Evolutionary conservation across 2,329 filamentous ascomycete genomes (phyloP).

Genomic region (Hypoxylon sp.): DNA sequence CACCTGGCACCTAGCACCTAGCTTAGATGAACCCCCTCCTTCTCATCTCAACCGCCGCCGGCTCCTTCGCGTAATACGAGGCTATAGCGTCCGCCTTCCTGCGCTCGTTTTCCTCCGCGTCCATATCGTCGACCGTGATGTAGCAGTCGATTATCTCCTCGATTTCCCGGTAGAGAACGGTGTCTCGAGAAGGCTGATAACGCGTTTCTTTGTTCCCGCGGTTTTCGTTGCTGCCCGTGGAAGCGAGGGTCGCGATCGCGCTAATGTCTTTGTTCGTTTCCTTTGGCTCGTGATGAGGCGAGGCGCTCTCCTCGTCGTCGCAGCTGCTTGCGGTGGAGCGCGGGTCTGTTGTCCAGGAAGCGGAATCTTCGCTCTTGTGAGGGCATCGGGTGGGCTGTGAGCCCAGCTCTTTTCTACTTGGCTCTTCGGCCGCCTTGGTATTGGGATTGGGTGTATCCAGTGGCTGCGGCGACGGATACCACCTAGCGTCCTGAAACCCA

Average conservation of each 20-base stretch:
- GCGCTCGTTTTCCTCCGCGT: constrained; percentile 28
- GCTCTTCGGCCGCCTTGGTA: not conserved
- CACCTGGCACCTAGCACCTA: not conserved
- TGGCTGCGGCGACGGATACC: not conserved
- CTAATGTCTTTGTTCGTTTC: not conserved
- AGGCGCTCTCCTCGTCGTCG: not conserved
- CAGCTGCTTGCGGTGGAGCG: not conserved
- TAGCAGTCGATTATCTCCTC: constrained; percentile 52
- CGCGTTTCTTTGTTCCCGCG: not conserved
- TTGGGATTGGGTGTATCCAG: not conserved
- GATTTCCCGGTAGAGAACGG: constrained; percentile 46
- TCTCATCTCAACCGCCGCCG: constrained; percentile 44
- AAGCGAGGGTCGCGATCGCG: not conserved
- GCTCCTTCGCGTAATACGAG: constrained; percentile 36
- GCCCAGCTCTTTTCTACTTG: not conserved
- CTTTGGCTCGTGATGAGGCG: not conserved
- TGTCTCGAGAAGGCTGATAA: constrained; percentile 12
- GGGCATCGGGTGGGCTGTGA: not conserved
- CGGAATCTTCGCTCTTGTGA: not conserved
- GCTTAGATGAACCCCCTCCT: constrained; percentile 44
- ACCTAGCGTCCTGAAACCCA: constrained; percentile 41
- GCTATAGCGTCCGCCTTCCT: constrained; percentile 34
- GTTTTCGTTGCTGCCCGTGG: not conserved
- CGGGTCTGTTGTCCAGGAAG: constrained; percentile 26
- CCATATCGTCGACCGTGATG: constrained; percentile 20